Percentiles rank a stretch among this genome's conserved stretches.
These are phyloP conservation scores for Tuber indicum DNA, from an alignment of 495 filamentous ascomycete species.

Conservation along the genomic window DNA sequence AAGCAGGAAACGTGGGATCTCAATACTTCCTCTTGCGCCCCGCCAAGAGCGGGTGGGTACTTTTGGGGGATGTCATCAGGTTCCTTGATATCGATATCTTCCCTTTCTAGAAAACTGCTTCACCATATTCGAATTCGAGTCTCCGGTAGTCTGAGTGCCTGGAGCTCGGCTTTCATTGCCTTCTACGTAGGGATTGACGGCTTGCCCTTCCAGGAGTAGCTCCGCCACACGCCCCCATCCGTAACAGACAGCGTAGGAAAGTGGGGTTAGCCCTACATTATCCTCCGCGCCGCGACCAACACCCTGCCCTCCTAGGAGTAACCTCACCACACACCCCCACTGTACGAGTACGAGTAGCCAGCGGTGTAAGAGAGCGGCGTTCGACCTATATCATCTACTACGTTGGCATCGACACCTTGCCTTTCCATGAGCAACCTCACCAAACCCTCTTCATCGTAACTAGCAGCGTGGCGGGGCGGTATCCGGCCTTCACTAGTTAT, in stretches of 20 bases:
- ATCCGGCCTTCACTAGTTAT: background rate
- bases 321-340: slow-evolving; percentile 25
- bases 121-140: no score
- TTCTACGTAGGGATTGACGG: slow-evolving; percentile 15
- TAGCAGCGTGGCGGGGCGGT: no score
- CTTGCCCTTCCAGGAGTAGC: slow-evolving; percentile 14
- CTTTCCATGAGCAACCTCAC: background rate
- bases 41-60: no score
- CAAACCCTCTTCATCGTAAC: no score
- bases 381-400: background rate
- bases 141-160: no score
- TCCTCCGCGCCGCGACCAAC: slow-evolving; percentile 18
- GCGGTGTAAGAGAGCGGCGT: slow-evolving; percentile 19
- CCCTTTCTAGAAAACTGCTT: background rate
- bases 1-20: background rate
- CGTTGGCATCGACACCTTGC: background rate
- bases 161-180: background rate
- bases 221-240: slow-evolving; percentile 25
- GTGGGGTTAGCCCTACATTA: slow-evolving; percentile 15
- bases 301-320: slow-evolving; percentile 11
- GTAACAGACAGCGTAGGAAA: slow-evolving; percentile 14
- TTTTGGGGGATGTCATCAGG: no score
- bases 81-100: background rate
- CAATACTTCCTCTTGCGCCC: background rate
- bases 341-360: no score